Base-by-base conservation (phyloP, 768 basidiomycete genomes). In the Tricholoma sp. region DNA sequence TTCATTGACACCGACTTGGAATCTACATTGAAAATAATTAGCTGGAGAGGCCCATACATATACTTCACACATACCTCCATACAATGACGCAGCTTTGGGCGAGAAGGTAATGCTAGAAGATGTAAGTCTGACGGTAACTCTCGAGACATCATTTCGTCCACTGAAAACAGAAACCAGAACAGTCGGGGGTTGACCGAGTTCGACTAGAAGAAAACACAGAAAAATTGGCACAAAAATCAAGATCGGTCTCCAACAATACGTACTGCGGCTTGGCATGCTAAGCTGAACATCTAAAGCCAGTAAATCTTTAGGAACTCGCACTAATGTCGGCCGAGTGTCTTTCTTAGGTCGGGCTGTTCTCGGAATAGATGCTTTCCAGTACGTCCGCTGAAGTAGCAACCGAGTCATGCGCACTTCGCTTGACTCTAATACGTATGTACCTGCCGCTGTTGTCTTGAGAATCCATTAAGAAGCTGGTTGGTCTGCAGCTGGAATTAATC, bases 401-500 rank as follows among this genome's bases (percentile, higher is more conserved):
- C 77, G 80, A 3, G 85, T 79, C 55, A 89, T 72, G 13, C 79
- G 81, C 20, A 89, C 74, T 69, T 91, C 86, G 13, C 80, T 87
- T 34, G 77, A 76, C 33, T 91, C 88, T 24, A 89, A 74, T 2
- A 83, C 62, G 64, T 88, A 91, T 1, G 79, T 76, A 10, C 94
- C 95, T 47, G 77, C 73, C 13, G 84, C 77, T 3, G 89, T 80
- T 13, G 84, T 88, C 93, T 93, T 50, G 18, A 28, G 31, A 33
- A 29, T 15, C 5, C 48, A 18, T 24, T 51, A 53, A 18, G 45
- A 29, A 12, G 20, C 41, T 50, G 33, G 13, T 3, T 12, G 37
- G 34, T 42, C 51, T 3, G 50, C 45, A 45, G 17, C 32, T 13
- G 58, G 6, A 37, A 53, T 33, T 2, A 29, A 39, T 70, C 89